Base-by-base conservation (phyloP, 306 rosid species). In the Castanea crenata region DNA sequence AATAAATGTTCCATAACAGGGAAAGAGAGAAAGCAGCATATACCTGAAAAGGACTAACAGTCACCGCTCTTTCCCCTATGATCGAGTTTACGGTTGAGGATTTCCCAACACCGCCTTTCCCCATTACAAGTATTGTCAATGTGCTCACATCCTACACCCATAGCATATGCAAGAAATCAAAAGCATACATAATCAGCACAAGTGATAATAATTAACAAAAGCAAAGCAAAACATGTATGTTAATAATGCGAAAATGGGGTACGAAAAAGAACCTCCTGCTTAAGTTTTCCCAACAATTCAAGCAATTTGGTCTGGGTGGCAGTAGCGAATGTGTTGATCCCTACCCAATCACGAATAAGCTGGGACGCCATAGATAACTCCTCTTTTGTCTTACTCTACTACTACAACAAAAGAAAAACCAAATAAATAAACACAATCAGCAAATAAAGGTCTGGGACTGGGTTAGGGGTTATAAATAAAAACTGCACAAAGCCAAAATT, bases 31-130 rank as follows among this genome's bases (percentile, higher is more conserved):
- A 59, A 76, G 55, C 12, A 31, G 59, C 8, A 25, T 46, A 70
- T 73, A 95, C 98, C 98, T 93, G 98, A 87, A 95, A 95, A 56
- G 99, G 95, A 85, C 91, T 93, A 31, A 95, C 91, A 34, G 97
- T 54, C 73, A 95, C 97, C 0, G 88, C 93, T 76, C 92, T 93
- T 88, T 95, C 99, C 41, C 99, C 98, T 32, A 93, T 82, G 63
- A 95, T 85, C 18, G 99, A 95, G 85, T 95, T 95, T 74, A 95
- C 96, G 3, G 95, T 93, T 67, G 99, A 95, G 16, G 99, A 95
- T 69, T 95, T 95, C 78, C 99, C 97, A 81, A 93, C 99, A 70
- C 98, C 99, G 19, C 98, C 92, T 88, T 95, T 95, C 25, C 99
- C 99, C 94, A 95, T 93, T 75, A 95, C 99, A 84, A 95, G 97